A percentile compares a stretch with the other conserved stretches of the same genome.
Conservation (phyloP, 371 early-diverging fungal genomes). For the Nematocida ironsii region DNA sequence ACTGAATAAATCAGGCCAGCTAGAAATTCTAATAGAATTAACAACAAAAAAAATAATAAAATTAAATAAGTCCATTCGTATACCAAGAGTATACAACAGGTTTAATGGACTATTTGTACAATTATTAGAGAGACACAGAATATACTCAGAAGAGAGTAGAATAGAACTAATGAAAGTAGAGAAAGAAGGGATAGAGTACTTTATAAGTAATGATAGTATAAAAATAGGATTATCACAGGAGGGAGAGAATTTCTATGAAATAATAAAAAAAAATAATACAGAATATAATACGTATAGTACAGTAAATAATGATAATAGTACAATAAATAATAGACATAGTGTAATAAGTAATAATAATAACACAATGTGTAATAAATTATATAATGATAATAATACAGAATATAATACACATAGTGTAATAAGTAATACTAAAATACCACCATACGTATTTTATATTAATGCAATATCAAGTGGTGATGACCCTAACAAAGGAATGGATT, state of each 20-base stretch:
- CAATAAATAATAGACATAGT: neutral
- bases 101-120: constrained; percentile 88
- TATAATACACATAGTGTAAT: neutral
- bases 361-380: too few species aligned
- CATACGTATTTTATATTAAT: constrained; percentile 53
- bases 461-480: constrained; percentile 47
- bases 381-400: too few species aligned
- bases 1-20: constrained; percentile 85
- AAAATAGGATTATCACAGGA: constrained; percentile 57
- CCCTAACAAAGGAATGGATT: constrained; percentile 14
- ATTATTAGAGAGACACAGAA: constrained; percentile 87
- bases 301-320: neutral
- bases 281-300: neutral
- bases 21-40: constrained; percentile 89
- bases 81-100: constrained; percentile 92
- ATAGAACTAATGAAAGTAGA: constrained; percentile 87
- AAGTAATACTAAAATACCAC: neutral
- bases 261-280: neutral
- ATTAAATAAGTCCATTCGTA: constrained; percentile 88
- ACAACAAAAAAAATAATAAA: constrained; percentile 87
- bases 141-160: constrained; percentile 78
- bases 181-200: constrained; percentile 86
- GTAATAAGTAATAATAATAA: too few species aligned
- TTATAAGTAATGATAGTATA: constrained; percentile 77
- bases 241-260: constrained; percentile 45